Percentiles rank a stretch among this genome's conserved stretches.
Evolutionary conservation across 768 basidiomycete genomes (phyloP).

Genomic region (Mycena vulgaris): DNA sequence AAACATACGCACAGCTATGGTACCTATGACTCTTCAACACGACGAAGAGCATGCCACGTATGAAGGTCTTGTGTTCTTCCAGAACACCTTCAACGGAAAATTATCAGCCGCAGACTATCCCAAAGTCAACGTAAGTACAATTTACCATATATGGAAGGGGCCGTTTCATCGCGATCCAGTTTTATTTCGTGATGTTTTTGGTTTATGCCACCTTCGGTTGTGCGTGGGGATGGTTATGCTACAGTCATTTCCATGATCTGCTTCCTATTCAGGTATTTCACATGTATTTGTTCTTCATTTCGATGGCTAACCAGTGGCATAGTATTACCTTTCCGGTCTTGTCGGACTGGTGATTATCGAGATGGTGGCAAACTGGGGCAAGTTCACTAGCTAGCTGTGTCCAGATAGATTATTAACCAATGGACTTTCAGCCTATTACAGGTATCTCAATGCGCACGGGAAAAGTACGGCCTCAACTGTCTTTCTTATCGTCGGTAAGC

Average conservation of each 20-base stretch:
- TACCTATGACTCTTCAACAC: slow-evolving; percentile 89
- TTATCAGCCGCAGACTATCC: slow-evolving; percentile 96
- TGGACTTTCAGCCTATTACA: slow-evolving; percentile 85
- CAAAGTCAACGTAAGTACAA: slow-evolving; percentile 86
- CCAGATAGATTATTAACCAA: slow-evolving; percentile 23
- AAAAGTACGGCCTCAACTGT: slow-evolving; percentile 80
- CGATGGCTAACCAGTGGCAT: background rate
- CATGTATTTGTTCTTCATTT: background rate
- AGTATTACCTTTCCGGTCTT: slow-evolving; percentile 95
- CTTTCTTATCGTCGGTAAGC: slow-evolving; percentile 93
- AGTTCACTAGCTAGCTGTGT: slow-evolving; percentile 40
- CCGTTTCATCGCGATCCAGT: slow-evolving; percentile 61
- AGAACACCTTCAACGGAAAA: slow-evolving; percentile 90
- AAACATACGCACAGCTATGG: slow-evolving; percentile 67
- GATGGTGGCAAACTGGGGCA: slow-evolving; percentile 94
- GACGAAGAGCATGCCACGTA: slow-evolving; percentile 84
- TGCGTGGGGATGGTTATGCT: slow-evolving; percentile 90
- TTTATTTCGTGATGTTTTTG: slow-evolving; percentile 89
- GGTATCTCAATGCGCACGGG: slow-evolving; percentile 93
- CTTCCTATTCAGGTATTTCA: slow-evolving; percentile 85
- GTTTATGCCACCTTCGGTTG: slow-evolving; percentile 79
- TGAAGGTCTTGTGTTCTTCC: slow-evolving; percentile 85
- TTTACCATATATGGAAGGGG: background rate
- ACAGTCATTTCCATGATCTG: slow-evolving; percentile 84
- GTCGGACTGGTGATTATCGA: slow-evolving; percentile 91